These are phyloP conservation scores for Fraxinus xanthoxyloides DNA, from an alignment of 305 asterid genomes.

Conservation along the genomic window DNA sequence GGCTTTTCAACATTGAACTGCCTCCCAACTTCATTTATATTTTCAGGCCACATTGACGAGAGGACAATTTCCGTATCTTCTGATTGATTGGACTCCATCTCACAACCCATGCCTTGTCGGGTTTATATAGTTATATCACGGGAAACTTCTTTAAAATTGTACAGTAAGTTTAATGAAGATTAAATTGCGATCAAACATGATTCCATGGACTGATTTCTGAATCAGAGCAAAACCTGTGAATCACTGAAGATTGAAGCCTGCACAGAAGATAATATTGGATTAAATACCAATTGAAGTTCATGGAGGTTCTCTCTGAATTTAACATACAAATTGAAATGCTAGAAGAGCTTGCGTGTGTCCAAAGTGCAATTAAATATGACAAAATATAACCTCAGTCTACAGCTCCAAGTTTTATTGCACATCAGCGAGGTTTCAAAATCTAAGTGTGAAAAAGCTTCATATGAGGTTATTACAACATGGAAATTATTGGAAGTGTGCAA, in stretches of 20 bases:
- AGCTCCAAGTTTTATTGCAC: not conserved
- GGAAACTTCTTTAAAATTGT: conserved; percentile 2
- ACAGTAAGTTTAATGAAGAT: not conserved
- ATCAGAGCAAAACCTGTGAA: not conserved
- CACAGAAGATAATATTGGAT: not conserved
- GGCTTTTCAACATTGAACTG: conserved; percentile 82
- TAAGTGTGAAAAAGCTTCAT: not conserved
- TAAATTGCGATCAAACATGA: not conserved
- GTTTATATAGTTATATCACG: not conserved
- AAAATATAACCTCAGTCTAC: not conserved
- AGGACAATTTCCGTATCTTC: conserved; percentile 83
- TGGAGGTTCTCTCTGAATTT: not conserved
- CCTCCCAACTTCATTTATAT: conserved; percentile 75
- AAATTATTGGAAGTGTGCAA: not conserved
- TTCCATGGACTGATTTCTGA: not conserved
- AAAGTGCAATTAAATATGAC: not conserved
- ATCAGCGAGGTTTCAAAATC: not conserved
- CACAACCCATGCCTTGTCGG: conserved; percentile 56
- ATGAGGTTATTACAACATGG: not conserved
- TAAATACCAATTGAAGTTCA: not conserved
- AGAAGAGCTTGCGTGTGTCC: not conserved
- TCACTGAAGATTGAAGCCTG: conserved; percentile 1
- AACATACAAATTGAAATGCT: not conserved
- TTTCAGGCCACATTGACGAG: conserved; percentile 97
- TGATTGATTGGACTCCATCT: conserved; percentile 54